Evolutionary conservation across 768 basidiomycete genomes (phyloP), one percentile per base, ranked within the genome.

Genomic region (Lyophyllum atratum): DNA sequence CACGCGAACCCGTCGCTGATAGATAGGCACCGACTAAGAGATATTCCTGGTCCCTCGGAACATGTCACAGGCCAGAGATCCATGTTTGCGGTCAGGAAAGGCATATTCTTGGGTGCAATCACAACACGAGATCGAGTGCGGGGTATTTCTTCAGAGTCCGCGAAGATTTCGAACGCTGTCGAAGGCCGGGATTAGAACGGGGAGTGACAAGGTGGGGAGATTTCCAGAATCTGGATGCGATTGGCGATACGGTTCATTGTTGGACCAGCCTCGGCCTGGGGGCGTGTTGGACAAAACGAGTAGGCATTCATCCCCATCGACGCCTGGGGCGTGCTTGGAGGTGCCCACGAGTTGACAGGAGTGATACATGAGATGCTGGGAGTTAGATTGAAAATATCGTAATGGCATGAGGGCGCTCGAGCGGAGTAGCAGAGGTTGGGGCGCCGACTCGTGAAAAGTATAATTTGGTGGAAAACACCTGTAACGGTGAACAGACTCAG

Each of bases 391-490:
- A 26, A 26, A 24, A 46, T 9, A 5, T 40, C 15, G 17, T 46
- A 24, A 46, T 46, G 40, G n/a, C n/a, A n/a, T n/a, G 11, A 15
- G 17, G 34, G 34, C 3, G 34, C 6, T 37, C 42, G 44, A 54
- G 57, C 57, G 57, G 57, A 58, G 56, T 58, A 43, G 19, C 37
- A 39, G 34, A 37, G 52, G 56, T 58, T 58, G 51, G 33, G 57
- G 45, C 57, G 57, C 52, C 53, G 57, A 29, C 57, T 25, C 26
- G 26, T 19, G 28, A 19, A 19, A 7, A 15, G 31, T 33, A 37
- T 12, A 37, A 37, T 15, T 15, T 37, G 6, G 4, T 14, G 34
- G 3, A 3, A 40, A 9, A 10, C 39, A 42, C 42, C 55, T n/a
- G 14, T 15, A 15, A 15, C 6, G 17, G 14, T 37, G 4, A 6